A percentile compares a stretch with the other conserved stretches of the same genome.
Evolutionary conservation across 2,329 filamentous ascomycete species (phyloP).

Genomic region (Drechslerella coelobrocha): DNA sequence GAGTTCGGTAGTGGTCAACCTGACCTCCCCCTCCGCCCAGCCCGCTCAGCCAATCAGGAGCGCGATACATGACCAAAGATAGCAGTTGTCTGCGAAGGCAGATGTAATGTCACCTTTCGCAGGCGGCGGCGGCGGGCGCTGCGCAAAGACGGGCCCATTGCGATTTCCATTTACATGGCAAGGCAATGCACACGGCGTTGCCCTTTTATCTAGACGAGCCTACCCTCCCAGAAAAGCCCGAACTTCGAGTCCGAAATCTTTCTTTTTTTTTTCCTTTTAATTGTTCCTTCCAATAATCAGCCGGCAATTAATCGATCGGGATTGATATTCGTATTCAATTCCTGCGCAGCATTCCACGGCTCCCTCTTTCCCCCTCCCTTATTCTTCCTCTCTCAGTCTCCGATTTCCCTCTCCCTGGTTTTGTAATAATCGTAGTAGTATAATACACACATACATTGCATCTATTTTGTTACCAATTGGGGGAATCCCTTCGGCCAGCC

Average conservation of each 20-base stretch:
- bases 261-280: conserved; percentile 17
- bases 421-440: too few relatives aligned
- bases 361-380: too few relatives aligned
- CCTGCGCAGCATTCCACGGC: too few relatives aligned
- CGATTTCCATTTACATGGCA: conserved; percentile 1
- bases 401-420: too few relatives aligned
- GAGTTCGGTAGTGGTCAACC: conserved; percentile 32
- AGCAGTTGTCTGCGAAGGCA: conserved; percentile 50
- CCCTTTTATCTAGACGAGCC: conserved; percentile 35
- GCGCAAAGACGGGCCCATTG: neutral
- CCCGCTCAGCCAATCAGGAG: conserved; percentile 34
- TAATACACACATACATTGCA: too few relatives aligned
- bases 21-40: conserved; percentile 27
- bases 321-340: too few relatives aligned
- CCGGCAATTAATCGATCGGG: conserved; percentile 16
- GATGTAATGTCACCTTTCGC: conserved; percentile 49
- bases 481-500: too few relatives aligned
- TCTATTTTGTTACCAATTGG: too few relatives aligned
- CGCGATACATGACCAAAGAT: conserved; percentile 49
- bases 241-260: too few relatives aligned
- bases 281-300: conserved; percentile 30
- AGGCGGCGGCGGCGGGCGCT: conserved; percentile 25
- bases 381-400: too few relatives aligned
- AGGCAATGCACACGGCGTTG: conserved; percentile 22
- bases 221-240: conserved; percentile 15